Base-by-base conservation (phyloP, 768 basidiomycete species). In the Lentinula detonsa region DNA sequence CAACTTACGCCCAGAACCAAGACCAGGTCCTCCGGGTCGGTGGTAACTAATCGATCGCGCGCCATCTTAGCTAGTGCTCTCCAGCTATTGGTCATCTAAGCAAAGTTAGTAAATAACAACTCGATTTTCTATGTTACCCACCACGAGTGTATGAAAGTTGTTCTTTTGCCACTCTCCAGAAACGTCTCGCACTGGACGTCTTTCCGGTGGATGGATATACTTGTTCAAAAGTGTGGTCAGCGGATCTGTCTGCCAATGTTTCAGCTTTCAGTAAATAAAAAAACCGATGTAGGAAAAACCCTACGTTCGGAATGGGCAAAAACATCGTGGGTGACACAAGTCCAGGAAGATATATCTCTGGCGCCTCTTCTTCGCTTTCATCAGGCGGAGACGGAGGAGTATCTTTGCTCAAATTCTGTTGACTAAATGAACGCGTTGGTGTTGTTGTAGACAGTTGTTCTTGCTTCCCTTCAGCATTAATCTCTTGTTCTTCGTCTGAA, bases 71-170 rank as follows among this genome's bases (percentile, higher is more conserved):
- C 91, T 59, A 93, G 68, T 1, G 91, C 84, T 57, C 92, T 80
- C 92, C 92, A 94, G 69, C 87, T 91, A 66, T 94, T 93, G 43
- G 88, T 85, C 87, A 91, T 91, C 91, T 93, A 59, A 39, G 43
- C 18, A 59, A 60, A 60, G 70, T 50, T 62, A 65, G 60, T 63
- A 31, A 28, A 63, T 52, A 55, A 63, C 43, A 59, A 60, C 61
- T 60, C 65, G 23, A 66, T 35, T n/a, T 31, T 5, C 21, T 18
- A 59, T 63, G 61, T 53, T 60, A 80, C 83, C 87, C 74, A 93
- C 91, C 69, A 93, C 90, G 64, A 93, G 77, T 48, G 88, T 85
- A 73, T 91, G 87, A 63, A 90, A 83, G 69, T 93, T 90, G 63
- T 73, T 80, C 46, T 80, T 78, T 59, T 83, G 78, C 84, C 89